These are phyloP conservation scores for Botrytis paeoniae DNA, from an alignment of 2,329 filamentous ascomycete genomes.

Conservation along the genomic window DNA sequence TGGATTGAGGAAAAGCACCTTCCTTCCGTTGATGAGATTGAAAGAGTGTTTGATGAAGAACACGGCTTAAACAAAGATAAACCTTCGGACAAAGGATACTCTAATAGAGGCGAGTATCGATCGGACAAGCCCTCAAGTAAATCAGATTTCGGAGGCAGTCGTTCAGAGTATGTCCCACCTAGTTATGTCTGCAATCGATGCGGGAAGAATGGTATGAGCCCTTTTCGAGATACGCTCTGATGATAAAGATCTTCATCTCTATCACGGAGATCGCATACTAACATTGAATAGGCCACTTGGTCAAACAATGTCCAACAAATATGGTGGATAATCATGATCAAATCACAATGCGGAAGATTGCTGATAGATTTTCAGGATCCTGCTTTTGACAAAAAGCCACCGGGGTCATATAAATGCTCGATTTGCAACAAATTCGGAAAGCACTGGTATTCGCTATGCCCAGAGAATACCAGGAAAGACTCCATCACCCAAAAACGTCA, in stretches of 20 bases:
- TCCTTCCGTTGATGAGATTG: constrained; percentile 21
- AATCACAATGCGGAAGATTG: neutral
- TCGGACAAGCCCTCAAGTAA: neutral
- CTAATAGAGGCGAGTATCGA: neutral
- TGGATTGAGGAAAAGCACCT: constrained; percentile 4
- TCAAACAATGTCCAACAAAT: constrained; percentile 44
- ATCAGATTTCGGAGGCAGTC: neutral
- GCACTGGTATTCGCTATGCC: constrained; percentile 42
- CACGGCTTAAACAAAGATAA: neutral
- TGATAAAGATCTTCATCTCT: neutral
- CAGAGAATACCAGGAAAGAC: constrained; percentile 36
- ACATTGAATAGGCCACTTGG: constrained; percentile 40
- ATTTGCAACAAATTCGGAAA: constrained; percentile 39
- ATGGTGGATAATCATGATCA: constrained; percentile 24
- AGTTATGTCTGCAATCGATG: constrained; percentile 35
- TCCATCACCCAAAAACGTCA: constrained; percentile 40
- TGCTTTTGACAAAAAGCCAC: constrained; percentile 38
- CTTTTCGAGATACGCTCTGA: neutral
- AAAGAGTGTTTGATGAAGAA: constrained; percentile 20
- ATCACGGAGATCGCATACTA: neutral
- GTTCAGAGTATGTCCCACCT: constrained; percentile 9
- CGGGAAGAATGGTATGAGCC: constrained; percentile 26
- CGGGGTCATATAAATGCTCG: constrained; percentile 38
- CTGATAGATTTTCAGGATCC: constrained; percentile 35
- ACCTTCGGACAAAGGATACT: neutral